Evolutionary conservation across 192 early-diverging fungal genomes (phyloP).

Genomic region (Podila horticola): DNA sequence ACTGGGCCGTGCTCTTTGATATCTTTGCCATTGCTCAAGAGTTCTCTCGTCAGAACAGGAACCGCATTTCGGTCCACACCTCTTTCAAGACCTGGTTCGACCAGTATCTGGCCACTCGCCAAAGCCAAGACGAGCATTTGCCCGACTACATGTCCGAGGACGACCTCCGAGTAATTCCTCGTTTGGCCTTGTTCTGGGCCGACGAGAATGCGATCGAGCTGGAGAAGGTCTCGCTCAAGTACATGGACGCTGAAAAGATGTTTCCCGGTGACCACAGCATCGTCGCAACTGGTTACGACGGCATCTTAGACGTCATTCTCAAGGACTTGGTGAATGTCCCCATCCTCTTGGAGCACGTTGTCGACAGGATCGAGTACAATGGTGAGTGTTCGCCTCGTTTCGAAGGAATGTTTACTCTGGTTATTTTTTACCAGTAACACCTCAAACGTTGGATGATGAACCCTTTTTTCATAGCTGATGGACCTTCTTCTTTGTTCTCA

Average conservation of each 20-base stretch:
- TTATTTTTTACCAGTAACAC: not conserved
- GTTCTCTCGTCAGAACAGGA: slow-evolving; percentile 21
- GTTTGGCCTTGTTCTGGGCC: slow-evolving; percentile 42
- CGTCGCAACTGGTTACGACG: slow-evolving; percentile 44
- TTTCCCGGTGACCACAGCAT: slow-evolving; percentile 51
- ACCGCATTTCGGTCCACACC: slow-evolving; percentile 19
- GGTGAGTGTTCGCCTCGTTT: slow-evolving; percentile 34
- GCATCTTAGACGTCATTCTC: slow-evolving; percentile 28
- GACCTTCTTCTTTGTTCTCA: not conserved
- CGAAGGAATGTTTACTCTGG: slow-evolving; percentile 2
- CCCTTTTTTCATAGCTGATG: slow-evolving; percentile 1
- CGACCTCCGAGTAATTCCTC: slow-evolving; percentile 25
- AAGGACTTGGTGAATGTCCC: slow-evolving; percentile 25
- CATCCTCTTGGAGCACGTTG: slow-evolving; percentile 46
- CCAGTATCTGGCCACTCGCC: slow-evolving; percentile 24
- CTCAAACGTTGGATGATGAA: slow-evolving; percentile 6
- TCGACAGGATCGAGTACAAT: slow-evolving; percentile 44
- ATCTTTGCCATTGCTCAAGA: slow-evolving; percentile 37
- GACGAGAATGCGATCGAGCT: slow-evolving; percentile 45
- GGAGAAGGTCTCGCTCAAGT: slow-evolving; percentile 51
- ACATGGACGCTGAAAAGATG: slow-evolving; percentile 51
- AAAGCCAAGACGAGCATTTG: slow-evolving; percentile 9
- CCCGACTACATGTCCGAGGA: slow-evolving; percentile 36
- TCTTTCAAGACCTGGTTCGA: slow-evolving; percentile 41
- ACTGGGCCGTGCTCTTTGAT: slow-evolving; percentile 47